These are phyloP conservation scores for Rachicladosporium sp. DNA, from an alignment of 2,329 filamentous ascomycete genomes.

Conservation along the genomic window DNA sequence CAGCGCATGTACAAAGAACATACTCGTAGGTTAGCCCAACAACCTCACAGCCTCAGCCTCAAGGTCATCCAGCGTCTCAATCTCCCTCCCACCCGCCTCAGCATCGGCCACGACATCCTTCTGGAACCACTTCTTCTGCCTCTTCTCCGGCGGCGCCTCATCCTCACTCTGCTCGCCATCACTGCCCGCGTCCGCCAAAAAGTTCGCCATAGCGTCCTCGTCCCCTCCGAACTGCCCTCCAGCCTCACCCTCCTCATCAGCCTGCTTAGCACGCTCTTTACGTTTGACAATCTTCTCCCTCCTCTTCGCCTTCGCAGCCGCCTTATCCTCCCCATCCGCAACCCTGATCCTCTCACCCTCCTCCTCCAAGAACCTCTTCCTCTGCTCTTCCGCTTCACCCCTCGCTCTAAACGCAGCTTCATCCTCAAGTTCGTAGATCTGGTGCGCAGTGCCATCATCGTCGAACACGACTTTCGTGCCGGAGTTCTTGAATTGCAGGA, in stretches of 20 bases:
- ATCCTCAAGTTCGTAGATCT: constrained; percentile 77
- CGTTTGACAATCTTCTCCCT: constrained; percentile 63
- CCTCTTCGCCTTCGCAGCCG: constrained; percentile 63
- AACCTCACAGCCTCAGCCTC: constrained; percentile 65
- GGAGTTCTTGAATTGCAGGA: constrained; percentile 79
- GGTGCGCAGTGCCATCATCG: constrained; percentile 75
- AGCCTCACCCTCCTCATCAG: constrained; percentile 12
- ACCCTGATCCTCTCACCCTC: constrained; percentile 60
- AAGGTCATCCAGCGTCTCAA: constrained; percentile 67
- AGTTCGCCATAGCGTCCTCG: constrained; percentile 30
- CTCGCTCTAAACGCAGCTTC: constrained; percentile 67
- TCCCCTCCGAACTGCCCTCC: constrained; percentile 10
- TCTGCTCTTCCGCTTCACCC: constrained; percentile 64
- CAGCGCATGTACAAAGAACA: too few species aligned
- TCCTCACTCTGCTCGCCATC: constrained; percentile 31
- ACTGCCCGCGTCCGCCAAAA: constrained; percentile 26
- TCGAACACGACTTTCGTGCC: constrained; percentile 82
- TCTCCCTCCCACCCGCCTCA: constrained; percentile 47
- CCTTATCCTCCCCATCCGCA: constrained; percentile 75
- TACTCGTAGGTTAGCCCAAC: constrained; percentile 8
- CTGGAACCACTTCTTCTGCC: constrained; percentile 69
- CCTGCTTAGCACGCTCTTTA: constrained; percentile 49
- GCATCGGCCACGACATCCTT: constrained; percentile 44
- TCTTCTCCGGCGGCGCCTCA: constrained; percentile 42
- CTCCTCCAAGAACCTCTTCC: constrained; percentile 62